Evolutionary conservation across 2,329 filamentous ascomycete genomes (phyloP), one percentile per base, ranked within the genome.

Genomic region (Phyllosticta citribraziliensis): DNA sequence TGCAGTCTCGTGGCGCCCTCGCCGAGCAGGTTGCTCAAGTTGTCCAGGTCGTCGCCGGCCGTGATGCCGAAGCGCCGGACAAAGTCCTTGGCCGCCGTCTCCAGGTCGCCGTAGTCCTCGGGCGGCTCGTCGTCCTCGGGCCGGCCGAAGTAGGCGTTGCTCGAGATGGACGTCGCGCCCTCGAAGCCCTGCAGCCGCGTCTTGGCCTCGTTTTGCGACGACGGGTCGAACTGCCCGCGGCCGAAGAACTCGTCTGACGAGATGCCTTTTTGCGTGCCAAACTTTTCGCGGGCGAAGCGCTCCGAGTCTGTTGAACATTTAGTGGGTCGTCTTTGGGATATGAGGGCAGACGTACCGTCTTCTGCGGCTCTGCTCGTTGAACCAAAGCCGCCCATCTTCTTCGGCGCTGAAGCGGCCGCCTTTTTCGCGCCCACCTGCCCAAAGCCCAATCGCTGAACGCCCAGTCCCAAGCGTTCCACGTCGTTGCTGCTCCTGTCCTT

Each of bases 241-340:
- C 93, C 91, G 72, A 99, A 99, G 81, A 96, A 99, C 73, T 99
- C 94, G 73, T 99, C 94, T 0, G 92, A 97, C 0, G 91, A 97
- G 67, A 99, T 99, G 67, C 89, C 89, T 80, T 97, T 97, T 74
- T 99, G 94, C 52, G 76, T 77, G 63, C 92, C 93, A 70, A 99
- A 99, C 75, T 96, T 96, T 70, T 84, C 79, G 69, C 89, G 88
- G 5, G 92, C 91, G 71, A 90, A 95, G 70, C 84, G 86, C 69
- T 97, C 85, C 60, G 88, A 86, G 33, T 62, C 60, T 58, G 40
- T 8, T 17, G 20, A 4, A 14, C 14, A 11, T 14, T 3, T 3
- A 33, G 30, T 20, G 10, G 11, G 54, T 9, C 5, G 33, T 40
- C 11, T 40, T 2, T 5, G 6, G 4, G 19, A 8, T 30, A 9